Evolutionary conservation across 495 filamentous ascomycete species (phyloP).

Genomic region (Daldinia grandis): DNA sequence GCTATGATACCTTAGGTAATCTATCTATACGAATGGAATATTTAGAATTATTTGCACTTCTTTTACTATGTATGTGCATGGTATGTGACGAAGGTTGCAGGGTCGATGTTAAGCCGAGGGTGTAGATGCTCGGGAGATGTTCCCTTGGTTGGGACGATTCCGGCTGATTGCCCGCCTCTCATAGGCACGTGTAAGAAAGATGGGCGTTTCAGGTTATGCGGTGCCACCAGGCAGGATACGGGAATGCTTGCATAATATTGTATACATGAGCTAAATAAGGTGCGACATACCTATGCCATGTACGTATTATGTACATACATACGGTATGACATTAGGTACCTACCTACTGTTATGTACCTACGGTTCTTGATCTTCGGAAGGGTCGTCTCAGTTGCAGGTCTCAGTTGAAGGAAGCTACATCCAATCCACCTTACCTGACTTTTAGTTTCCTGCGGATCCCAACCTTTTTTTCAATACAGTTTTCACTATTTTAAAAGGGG

Average conservation of each 20-base stretch:
- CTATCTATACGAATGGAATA: slow-evolving; percentile 20
- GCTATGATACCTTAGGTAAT: slow-evolving; percentile 6
- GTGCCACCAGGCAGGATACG: slow-evolving; percentile 19
- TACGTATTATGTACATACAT: neutral
- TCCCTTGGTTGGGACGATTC: slow-evolving; percentile 23
- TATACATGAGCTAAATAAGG: neutral
- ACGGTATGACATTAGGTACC: neutral
- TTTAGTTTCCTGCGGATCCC: neutral
- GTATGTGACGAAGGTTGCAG: neutral
- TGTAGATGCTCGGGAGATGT: slow-evolving; percentile 4
- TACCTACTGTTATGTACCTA: neutral
- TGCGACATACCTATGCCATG: neutral
- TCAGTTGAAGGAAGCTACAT: neutral
- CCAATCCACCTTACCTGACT: neutral
- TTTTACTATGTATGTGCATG: too few relatives aligned
- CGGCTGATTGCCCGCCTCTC: slow-evolving; percentile 8
- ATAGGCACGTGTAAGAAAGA: slow-evolving; percentile 17
- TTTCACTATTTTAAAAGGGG: too few relatives aligned
- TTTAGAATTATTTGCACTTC: neutral
- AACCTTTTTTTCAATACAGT: too few relatives aligned
- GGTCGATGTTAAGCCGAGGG: neutral
- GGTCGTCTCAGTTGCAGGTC: slow-evolving; percentile 1
- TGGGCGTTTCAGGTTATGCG: slow-evolving; percentile 41
- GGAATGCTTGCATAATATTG: neutral
- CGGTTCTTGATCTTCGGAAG: slow-evolving; percentile 2